Conservation (phyloP, 441 rosid species). For the Iberis amara region DNA sequence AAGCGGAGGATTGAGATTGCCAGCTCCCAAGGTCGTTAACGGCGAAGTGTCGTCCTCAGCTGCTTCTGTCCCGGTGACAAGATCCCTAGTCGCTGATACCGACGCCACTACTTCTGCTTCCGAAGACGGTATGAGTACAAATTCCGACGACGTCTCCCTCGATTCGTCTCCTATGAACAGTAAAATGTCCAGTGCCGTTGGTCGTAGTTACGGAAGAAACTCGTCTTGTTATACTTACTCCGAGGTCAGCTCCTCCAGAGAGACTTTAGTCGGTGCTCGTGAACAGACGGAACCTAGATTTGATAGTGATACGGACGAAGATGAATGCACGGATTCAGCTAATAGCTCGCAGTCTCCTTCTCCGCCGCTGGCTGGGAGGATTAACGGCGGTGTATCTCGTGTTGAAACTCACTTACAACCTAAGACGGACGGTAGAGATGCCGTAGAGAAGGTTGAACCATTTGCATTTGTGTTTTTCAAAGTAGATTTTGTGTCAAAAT, state of each 20-base stretch:
- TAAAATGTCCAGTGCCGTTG: slow-evolving; percentile 37
- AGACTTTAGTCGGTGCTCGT: slow-evolving; percentile 40
- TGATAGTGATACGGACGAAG: slow-evolving; percentile 54
- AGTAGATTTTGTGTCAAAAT: not conserved
- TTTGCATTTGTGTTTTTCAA: slow-evolving; percentile 3
- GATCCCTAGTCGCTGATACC: slow-evolving; percentile 32
- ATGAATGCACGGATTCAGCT: slow-evolving; percentile 77
- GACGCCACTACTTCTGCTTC: slow-evolving; percentile 54
- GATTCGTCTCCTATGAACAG: slow-evolving; percentile 79
- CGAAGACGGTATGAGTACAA: slow-evolving; percentile 56
- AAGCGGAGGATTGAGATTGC: slow-evolving; percentile 42
- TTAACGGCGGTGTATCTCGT: slow-evolving; percentile 37
- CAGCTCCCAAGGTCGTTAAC: slow-evolving; percentile 63
- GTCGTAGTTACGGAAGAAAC: slow-evolving; percentile 38
- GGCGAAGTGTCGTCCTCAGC: slow-evolving; percentile 54
- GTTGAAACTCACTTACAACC: slow-evolving; percentile 37
- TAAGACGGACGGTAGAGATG: slow-evolving; percentile 36
- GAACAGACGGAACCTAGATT: slow-evolving; percentile 33
- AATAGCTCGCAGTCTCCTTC: slow-evolving; percentile 86
- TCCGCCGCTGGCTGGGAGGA: slow-evolving; percentile 53
- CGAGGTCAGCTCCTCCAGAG: slow-evolving; percentile 88
- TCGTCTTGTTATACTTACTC: slow-evolving; percentile 56
- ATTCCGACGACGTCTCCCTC: slow-evolving; percentile 65
- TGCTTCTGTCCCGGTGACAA: slow-evolving; percentile 49
- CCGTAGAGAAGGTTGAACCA: slow-evolving; percentile 53